Evolutionary conservation across 78 protist species (phyloP).

Genomic region (Dictyostelium purpureum): DNA sequence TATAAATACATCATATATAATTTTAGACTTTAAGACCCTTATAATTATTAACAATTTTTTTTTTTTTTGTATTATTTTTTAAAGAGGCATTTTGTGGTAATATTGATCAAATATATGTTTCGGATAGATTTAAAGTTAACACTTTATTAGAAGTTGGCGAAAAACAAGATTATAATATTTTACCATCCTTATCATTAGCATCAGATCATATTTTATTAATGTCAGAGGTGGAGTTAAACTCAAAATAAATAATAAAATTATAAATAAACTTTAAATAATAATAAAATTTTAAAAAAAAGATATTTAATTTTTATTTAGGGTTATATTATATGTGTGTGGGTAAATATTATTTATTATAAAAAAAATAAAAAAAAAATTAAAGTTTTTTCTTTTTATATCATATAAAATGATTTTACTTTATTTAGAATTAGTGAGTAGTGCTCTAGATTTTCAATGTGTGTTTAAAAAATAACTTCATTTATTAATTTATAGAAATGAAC

Average conservation of each 20-base stretch:
- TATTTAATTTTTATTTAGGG: no score
- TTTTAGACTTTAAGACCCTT: background rate
- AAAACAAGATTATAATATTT: background rate
- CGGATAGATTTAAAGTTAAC: background rate
- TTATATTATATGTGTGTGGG: no score
- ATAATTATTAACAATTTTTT: background rate
- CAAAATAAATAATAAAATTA: no score
- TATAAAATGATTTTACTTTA: no score
- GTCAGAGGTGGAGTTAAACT: conserved; percentile 41
- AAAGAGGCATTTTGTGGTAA: conserved; percentile 29
- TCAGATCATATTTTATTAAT: conserved; percentile 59
- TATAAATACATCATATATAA: background rate
- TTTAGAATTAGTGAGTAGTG: no score
- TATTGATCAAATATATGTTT: conserved; percentile 49
- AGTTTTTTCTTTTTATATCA: no score
- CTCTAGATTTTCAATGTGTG: no score
- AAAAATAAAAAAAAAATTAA: background rate
- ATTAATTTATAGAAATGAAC: no score
- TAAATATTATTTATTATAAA: background rate
- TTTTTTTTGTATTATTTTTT: background rate
- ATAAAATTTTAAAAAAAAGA: no score
- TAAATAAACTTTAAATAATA: no score
- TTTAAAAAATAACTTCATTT: no score
- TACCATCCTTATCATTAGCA: conserved; percentile 25
- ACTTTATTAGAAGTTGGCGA: conserved; percentile 24